Base-by-base conservation (phyloP, 1,284 basidiomycete species). In the Cutaneotrichosporon sp. region DNA sequence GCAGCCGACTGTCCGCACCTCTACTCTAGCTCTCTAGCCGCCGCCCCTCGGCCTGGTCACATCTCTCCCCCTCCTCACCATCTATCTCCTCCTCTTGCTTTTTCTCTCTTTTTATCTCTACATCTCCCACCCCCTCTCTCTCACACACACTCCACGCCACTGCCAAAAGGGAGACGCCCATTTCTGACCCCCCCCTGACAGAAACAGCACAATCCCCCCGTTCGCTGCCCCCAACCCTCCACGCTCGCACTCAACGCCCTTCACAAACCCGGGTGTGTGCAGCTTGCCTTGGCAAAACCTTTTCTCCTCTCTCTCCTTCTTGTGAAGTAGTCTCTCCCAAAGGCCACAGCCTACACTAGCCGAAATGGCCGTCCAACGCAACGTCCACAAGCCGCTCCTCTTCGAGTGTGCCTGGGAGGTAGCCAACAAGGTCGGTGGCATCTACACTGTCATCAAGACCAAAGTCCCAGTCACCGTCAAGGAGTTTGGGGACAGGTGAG, bases 361-460 rank as follows among this genome's bases (percentile, higher is more conserved):
- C 34, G 30, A 41, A 14, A 51, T 53, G 34, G 30, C 50, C 38
- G 65, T 69, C 58, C 51, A 60, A 40, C 87, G 89, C 76, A 85
- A 89, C 73, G 84, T 90, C 45, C 82, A 84, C 69, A 81, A 84
- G 64, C 81, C 87, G 44, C 71, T 89, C 35, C 84, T 92, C 68
- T 92, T 92, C 70, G 90, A 92, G 72, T 87, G 85, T 69, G 89
- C 89, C 34, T 92, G 90, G 89, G 90, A 92, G 77, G 90, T 93
- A 66, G 90, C 87, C 35, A 94, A 94, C 82, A 94, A 93, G 77
- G 93, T 97, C 75, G 93, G 93, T 64, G 93, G 93, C 61, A 97
- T 97, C 78, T 97, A 97, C 82, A 97, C 93, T 60, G 93, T 97
- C 78, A 97, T 97, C 77, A 97, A 97, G 79, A 97, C 94, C 52